Percentiles rank a stretch among this genome's conserved stretches.
These are phyloP conservation scores for Lichtheimia corymbifera DNA, from an alignment of 371 early-diverging fungal genomes.

Conservation along the genomic window DNA sequence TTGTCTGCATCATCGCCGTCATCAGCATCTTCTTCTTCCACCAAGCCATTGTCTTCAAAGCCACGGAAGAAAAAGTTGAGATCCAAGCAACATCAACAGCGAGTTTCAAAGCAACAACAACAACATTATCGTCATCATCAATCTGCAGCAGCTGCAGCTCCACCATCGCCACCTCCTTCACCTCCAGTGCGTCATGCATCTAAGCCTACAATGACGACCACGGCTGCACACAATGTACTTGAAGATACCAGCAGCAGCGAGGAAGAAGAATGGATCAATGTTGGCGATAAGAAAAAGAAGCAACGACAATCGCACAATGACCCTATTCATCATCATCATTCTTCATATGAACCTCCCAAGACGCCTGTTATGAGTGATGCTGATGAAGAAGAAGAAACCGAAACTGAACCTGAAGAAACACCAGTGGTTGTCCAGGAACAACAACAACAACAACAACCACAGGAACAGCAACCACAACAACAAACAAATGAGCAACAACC, in stretches of 20 bases:
- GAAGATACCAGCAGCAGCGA: slow-evolving; percentile 1
- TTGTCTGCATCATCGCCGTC: background rate
- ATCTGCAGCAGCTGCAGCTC: slow-evolving; percentile 5
- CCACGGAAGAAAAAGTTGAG: background rate
- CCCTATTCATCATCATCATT: background rate
- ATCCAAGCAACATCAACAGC: background rate
- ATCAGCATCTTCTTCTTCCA: no score
- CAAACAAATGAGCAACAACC: slow-evolving; percentile 3
- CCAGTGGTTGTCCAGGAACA: no score
- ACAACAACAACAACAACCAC: background rate
- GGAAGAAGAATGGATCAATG: slow-evolving; percentile 9
- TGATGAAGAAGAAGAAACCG: no score
- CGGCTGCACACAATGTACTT: background rate
- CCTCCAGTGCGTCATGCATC: background rate
- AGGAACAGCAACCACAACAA: background rate
- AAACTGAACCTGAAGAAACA: no score
- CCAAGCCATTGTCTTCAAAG: slow-evolving; percentile 1
- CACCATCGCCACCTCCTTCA: slow-evolving; percentile 1
- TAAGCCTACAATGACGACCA: background rate
- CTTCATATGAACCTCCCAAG: background rate
- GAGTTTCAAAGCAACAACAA: slow-evolving; percentile 4
- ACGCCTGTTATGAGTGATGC: slow-evolving; percentile 6
- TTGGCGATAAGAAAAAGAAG: slow-evolving; percentile 12
- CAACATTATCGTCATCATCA: background rate
- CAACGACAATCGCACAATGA: background rate